Evolutionary conservation across 208 protist species (phyloP), one percentile per base, ranked within the genome.

Genomic region (Leishmania lainsoni): DNA sequence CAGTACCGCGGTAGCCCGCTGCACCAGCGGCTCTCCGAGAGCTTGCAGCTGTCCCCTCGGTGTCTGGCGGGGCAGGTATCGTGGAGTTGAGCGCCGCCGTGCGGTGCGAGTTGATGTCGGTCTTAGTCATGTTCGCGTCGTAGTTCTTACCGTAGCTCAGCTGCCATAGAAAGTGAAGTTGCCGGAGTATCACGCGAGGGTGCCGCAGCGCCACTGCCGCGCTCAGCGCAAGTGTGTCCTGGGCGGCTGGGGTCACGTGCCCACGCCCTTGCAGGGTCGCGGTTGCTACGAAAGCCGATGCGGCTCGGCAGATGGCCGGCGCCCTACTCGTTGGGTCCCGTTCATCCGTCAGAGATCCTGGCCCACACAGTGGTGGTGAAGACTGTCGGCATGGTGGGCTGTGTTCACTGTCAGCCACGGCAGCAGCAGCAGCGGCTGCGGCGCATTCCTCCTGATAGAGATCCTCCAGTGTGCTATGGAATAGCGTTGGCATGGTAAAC

Each of bases 141-240:
- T 54, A n/a, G 29, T 6, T 14, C 49, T 29, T 61, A 45, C 16
- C 22, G 65, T 35, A 35, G 61, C 78, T 74, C 49, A 80, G 84
- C 16, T 51, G 48, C 82, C 82, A 85, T n/a, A 85, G 35, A 35
- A 79, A 54, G 26, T 58, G 71, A 9, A 86, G 79, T 39, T 90
- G 84, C 35, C 80, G 78, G 0, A 95, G 85, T 59, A 92, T 82
- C 39, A 85, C 66, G 10, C 79, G 77, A 45, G 91, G 91, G 42
- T 90, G 81, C 29, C 89, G 85, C 63, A 95, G 84, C 39, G 89
- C 88, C 45, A 91, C 70, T 8, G 91, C 87, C 2, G 82, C 76
- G 48, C 85, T 42, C 61, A 88, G 75, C 20, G 81, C 82, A 39
- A 80, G 61, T 22, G 83, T 81, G 59, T 68, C 73, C 69, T 73